phyloP scores from a whole-genome alignment of 352 stramenopile genomes.

The Phytopythium litorale region DNA sequence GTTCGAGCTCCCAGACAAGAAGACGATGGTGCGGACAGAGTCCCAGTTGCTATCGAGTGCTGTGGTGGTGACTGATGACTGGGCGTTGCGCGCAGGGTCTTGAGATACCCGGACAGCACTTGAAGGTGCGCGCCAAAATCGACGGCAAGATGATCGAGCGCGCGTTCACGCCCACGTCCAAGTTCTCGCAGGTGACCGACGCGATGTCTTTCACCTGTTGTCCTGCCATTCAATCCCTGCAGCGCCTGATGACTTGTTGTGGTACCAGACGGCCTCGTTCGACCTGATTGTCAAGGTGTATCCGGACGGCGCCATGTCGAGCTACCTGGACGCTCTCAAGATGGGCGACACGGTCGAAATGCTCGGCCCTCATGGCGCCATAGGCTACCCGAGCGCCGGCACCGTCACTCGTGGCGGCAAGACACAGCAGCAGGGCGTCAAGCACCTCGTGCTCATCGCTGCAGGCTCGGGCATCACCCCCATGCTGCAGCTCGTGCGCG shows the following conservation, averaged over 20 bases:
- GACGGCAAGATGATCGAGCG: constrained; percentile 72
- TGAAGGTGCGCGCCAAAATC: constrained; percentile 79
- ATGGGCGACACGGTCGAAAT: constrained; percentile 69
- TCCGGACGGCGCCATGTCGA: constrained; percentile 65
- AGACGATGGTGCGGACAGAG: constrained; percentile 40
- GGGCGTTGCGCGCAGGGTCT: constrained; percentile 33
- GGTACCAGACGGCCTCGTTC: constrained; percentile 42
- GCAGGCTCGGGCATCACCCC: constrained; percentile 76
- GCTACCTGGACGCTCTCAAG: constrained; percentile 50
- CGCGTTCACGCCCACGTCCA: constrained; percentile 76
- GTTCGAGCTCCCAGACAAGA: constrained; percentile 62
- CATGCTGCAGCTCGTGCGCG: constrained; percentile 80
- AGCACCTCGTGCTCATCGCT: constrained; percentile 73
- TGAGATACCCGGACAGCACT: constrained; percentile 66
- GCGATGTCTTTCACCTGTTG: not conserved
- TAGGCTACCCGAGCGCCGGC: constrained; percentile 55
- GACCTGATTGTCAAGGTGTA: constrained; percentile 82
- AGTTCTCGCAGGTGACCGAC: constrained; percentile 40
- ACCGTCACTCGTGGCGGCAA: constrained; percentile 47
- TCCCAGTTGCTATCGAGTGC: not conserved
- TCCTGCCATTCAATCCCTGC: not conserved
- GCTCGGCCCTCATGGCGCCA: constrained; percentile 55
- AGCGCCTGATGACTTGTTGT: not conserved
- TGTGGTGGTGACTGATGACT: not conserved
- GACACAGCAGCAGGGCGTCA: constrained; percentile 32